These are phyloP conservation scores for Nemania sp. DNA, from an alignment of 2,329 filamentous ascomycete species.

Conservation along the genomic window DNA sequence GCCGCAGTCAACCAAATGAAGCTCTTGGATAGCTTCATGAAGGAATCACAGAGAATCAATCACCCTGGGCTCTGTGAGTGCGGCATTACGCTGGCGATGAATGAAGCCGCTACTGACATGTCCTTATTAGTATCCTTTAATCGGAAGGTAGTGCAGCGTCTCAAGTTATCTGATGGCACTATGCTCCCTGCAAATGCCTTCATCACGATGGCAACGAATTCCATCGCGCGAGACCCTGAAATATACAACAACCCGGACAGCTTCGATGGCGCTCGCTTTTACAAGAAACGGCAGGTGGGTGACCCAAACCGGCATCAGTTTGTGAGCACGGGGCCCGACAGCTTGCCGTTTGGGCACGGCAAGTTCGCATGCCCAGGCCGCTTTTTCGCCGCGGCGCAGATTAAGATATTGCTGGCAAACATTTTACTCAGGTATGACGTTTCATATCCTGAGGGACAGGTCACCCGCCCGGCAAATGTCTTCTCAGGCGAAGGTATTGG, in stretches of 20 bases:
- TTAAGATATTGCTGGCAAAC: no score
- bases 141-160: neutral
- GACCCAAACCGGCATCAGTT: neutral
- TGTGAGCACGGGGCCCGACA: neutral
- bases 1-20: neutral
- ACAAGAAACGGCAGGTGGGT: neutral
- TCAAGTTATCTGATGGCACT: neutral
- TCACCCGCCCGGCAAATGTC: no score
- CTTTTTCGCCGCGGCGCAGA: no score
- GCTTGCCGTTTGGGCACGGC: conserved; percentile 4
- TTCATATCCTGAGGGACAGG: no score
- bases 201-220: neutral
- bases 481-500: no score
- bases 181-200: neutral
- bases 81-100: no score
- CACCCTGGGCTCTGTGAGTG: neutral
- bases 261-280: neutral
- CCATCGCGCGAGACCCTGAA: neutral
- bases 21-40: conserved; percentile 18
- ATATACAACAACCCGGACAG: neutral
- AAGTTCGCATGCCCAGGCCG: neutral
- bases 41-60: conserved; percentile 16
- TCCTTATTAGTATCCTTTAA: no score
- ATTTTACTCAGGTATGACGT: no score
- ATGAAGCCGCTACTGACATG: neutral